Evolutionary conservation across 805 yeast species (phyloP), one percentile per base, ranked within the genome.

Genomic region (Kuraishia hungarica): DNA sequence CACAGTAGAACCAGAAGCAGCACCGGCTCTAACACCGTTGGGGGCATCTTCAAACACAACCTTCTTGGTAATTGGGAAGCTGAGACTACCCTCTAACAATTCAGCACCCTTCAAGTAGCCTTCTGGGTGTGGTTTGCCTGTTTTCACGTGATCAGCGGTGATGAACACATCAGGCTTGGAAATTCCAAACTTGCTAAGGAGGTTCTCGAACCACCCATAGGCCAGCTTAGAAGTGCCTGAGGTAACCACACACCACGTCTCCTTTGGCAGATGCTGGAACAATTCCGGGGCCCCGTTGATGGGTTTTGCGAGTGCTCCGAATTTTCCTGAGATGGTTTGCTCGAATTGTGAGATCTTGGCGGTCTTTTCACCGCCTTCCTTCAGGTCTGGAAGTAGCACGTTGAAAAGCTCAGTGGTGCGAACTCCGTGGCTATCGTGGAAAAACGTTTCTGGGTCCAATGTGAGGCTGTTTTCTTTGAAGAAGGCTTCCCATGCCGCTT

Each of bases 21-120:
- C 82, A 66, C 96, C 96, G 47, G 96, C 93, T 63, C 80, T 72
- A 59, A 88, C 82, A 67, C 96, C 96, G 52, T 94, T 92, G 56
- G 91, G 93, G 50, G 96, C 96, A 67, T 89, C 96, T 73, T 89
- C 96, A 65, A 89, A 89, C 52, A 86, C 91, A 48, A 88, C 84
- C 54, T 72, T 76, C 63, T 73, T 73, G 53, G 61, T 57, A 21
- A 52, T 51, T 15, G 62, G 64, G 43, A 62, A 58, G 56, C 70
- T 70, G 43, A 35, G 43, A 4, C 17, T 35, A 61, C 71, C 74
- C 28, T 79, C 78, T 60, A 78, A 69, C 48, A 75, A 61, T 56
- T 72, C 64, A 68, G 80, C 76, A 58, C 89, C 89, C 65, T 74
- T 67, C 60, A 79, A 74, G 75, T 89, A 89, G 54, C 96, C 94